These are phyloP conservation scores for Piloderma croceum DNA, from an alignment of 768 basidiomycete species.

Conservation along the genomic window DNA sequence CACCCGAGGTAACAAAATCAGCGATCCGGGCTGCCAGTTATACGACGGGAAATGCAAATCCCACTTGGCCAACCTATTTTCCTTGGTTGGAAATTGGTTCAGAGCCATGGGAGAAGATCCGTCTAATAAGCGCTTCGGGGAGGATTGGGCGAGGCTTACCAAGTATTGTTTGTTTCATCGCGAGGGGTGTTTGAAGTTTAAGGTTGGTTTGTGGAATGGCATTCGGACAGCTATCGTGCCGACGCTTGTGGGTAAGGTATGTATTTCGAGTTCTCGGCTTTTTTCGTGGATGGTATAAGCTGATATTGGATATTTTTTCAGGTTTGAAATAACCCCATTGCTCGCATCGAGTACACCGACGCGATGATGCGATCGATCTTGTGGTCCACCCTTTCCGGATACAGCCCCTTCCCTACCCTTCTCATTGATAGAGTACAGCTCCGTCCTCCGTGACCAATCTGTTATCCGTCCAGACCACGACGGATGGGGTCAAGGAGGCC, in stretches of 20 bases:
- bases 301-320: slow-evolving; percentile 16
- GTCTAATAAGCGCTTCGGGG: slow-evolving; percentile 72
- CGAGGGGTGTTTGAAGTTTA: slow-evolving; percentile 84
- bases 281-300: background rate
- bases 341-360: slow-evolving; percentile 90
- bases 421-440: too few relatives aligned
- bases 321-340: slow-evolving; percentile 83
- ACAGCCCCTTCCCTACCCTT: slow-evolving; percentile 90
- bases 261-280: slow-evolving; percentile 12
- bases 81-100: slow-evolving; percentile 73
- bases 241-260: slow-evolving; percentile 64
- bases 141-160: slow-evolving; percentile 77
- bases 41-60: slow-evolving; percentile 68
- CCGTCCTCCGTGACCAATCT: too few relatives aligned
- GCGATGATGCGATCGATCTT: slow-evolving; percentile 75
- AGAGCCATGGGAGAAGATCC: slow-evolving; percentile 80
- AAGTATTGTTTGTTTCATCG: slow-evolving; percentile 73
- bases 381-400: slow-evolving; percentile 80
- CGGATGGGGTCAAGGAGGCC: too few relatives aligned
- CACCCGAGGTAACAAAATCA: slow-evolving; percentile 54
- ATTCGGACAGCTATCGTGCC: slow-evolving; percentile 81
- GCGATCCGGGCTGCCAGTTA: slow-evolving; percentile 68
- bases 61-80: slow-evolving; percentile 79
- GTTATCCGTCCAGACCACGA: too few relatives aligned
- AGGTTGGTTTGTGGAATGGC: slow-evolving; percentile 84